Percentiles rank a stretch among this genome's conserved stretches.
Conservation (phyloP, 371 early-diverging fungal species). For the Mucor piriformis region DNA sequence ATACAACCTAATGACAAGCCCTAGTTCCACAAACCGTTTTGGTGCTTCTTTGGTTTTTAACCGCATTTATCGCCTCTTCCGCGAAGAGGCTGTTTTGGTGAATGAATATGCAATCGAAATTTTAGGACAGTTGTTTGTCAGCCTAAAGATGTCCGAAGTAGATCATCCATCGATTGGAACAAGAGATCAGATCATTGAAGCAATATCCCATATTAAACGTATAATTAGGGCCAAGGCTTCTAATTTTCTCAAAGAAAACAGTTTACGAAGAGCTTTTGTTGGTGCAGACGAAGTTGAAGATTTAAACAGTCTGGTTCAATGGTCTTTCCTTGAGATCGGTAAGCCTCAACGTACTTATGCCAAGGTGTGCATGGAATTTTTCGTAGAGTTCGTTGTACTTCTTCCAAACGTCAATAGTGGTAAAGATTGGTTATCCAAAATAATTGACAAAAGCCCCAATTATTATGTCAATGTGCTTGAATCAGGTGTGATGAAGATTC, state of each 20-base stretch:
- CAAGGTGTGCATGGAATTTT: constrained; percentile 58
- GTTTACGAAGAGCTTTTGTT: constrained; percentile 52
- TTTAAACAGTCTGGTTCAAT: constrained; percentile 53
- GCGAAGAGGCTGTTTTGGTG: constrained; percentile 65
- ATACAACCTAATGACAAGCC: constrained; percentile 64
- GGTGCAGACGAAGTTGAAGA: constrained; percentile 43
- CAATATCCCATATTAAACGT: constrained; percentile 63
- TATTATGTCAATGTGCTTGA: constrained; percentile 27
- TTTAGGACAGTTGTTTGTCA: constrained; percentile 67
- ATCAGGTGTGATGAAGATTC: constrained; percentile 9
- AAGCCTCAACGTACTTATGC: constrained; percentile 62
- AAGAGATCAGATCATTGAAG: constrained; percentile 52
- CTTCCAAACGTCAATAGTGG: constrained; percentile 24
- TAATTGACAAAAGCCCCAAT: not conserved
- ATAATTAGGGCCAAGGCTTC: constrained; percentile 56
- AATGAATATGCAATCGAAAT: constrained; percentile 72
- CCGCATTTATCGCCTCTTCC: constrained; percentile 67
- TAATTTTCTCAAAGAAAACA: constrained; percentile 47
- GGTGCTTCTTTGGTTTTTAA: constrained; percentile 77
- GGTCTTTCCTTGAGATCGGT: constrained; percentile 65
- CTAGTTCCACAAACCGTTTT: constrained; percentile 65
- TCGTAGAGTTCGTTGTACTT: constrained; percentile 37
- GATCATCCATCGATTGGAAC: constrained; percentile 72
- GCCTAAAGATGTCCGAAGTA: constrained; percentile 63
- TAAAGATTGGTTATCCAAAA: constrained; percentile 30